Evolutionary conservation across 805 yeast genomes (phyloP).

Genomic region (Schizosaccharomyces osmophilus): DNA sequence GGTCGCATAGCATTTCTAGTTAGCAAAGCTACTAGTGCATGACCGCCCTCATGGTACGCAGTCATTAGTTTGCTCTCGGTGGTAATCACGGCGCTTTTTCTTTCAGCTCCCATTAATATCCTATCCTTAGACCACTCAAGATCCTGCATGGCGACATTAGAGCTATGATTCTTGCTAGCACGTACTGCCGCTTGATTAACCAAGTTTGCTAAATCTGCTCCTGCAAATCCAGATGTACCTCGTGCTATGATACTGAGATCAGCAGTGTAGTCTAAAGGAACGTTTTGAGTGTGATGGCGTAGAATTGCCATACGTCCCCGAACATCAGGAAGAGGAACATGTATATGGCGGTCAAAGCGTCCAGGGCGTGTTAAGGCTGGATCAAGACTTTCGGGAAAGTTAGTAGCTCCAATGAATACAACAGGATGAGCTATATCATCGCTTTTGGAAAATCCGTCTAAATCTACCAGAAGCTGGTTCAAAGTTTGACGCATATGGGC

Average conservation of each 20-base stretch:
- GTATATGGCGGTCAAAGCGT: constrained; percentile 83
- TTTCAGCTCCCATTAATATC: constrained; percentile 92
- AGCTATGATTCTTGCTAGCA: constrained; percentile 81
- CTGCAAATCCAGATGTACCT: constrained; percentile 95
- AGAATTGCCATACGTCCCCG: constrained; percentile 88
- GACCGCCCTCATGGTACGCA: constrained; percentile 98
- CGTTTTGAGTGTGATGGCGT: constrained; percentile 73
- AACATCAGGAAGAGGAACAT: constrained; percentile 91
- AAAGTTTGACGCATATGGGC: constrained; percentile 95
- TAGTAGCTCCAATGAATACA: constrained; percentile 91
- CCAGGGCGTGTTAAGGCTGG: constrained; percentile 97
- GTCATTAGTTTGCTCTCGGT: constrained; percentile 84
- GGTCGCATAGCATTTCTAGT: constrained; percentile 85
- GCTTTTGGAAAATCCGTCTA: constrained; percentile 41
- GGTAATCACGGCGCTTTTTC: constrained; percentile 90
- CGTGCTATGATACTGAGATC: constrained; percentile 80
- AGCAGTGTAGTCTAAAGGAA: constrained; percentile 62
- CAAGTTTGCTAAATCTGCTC: constrained; percentile 86
- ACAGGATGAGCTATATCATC: constrained; percentile 16
- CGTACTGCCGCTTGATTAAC: constrained; percentile 96
- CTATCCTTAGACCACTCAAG: constrained; percentile 99
- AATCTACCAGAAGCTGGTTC: constrained; percentile 81
- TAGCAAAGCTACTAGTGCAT: constrained; percentile 90
- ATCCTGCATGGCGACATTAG: constrained; percentile 71
- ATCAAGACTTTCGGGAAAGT: constrained; percentile 90